Evolutionary conservation across 768 basidiomycete species (phyloP), one percentile per base, ranked within the genome.

Genomic region (Suillus decipiens): DNA sequence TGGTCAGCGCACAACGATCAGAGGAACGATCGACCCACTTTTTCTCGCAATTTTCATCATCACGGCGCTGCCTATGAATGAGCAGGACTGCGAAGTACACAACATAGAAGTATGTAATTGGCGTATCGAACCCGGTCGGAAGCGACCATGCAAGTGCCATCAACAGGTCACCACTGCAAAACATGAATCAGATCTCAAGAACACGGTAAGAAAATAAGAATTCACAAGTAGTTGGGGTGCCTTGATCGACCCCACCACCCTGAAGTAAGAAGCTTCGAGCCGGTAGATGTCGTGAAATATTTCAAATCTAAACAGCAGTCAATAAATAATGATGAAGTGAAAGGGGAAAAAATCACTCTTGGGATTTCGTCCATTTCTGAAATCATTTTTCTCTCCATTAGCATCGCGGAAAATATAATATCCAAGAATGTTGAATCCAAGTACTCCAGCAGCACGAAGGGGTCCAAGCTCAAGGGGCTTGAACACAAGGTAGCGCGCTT

Each of bases 221-320:
- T 86, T 61, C 66, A 90, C 90, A 93, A 72, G 75, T 96, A 96
- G 69, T 96, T 95, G 1, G 97, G 97, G 76, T 99, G 97, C 45
- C 93, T 85, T 0, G 92, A 96, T 57, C 84, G 76, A 10, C 96
- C 96, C 97, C 97, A 99, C 97, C 97, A 99, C 8, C 97, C 97
- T 5, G 92, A 93, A 34, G 88, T 96, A 33, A 99, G 83, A 39
- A 99, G 82, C 74, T 94, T 97, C 3, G 93, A 89, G 15, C 97
- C 97, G 19, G 86, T 84, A 66, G 87, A 84, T 2, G 97, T 99
- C 47, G 85, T 81, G 73, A 98, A 85, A 71, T 78, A 96, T 65
- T 83, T 77, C 22, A 96, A 79, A 72, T 92, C 95, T 96, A 55
- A 33, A 11, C 28, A 33, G 8, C 11, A 33, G 24, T 31, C 33